Evolutionary conservation across 352 stramenopile genomes (phyloP), one percentile per base, ranked within the genome.

Genomic region (Globisporangium heterothallicum): DNA sequence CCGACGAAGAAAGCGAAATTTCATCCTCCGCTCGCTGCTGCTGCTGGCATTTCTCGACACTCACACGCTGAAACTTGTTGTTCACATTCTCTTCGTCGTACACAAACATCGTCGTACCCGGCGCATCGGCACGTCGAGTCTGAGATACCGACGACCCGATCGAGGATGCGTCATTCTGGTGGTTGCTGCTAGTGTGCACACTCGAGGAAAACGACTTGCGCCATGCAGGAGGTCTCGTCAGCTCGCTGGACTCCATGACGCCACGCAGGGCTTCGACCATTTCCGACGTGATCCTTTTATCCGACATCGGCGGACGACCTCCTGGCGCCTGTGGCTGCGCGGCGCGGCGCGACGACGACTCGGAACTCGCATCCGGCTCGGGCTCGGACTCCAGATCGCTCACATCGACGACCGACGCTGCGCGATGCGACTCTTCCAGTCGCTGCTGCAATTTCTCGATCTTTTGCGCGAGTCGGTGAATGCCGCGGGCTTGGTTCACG

Each of bases 221-320:
- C 48, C 71, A 71, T 1, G 48, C 53, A 8, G 72, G 68, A 2
- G 65, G 69, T 9, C 70, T 74, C 4, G 71, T 76, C 6, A 86
- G 60, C 40, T 90, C 78, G 14, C 70, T 82, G 13, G 78, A 86
- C 57, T 84, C 86, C 78, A 90, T 90, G 10, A 90, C 74, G 13
- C 78, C 77, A 25, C 67, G 74, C 9, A 90, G 50, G 50, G 70
- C 72, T 1, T 63, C 65, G 0, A 90, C 63, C 36, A 86, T 69
- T 24, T 85, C 75, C 14, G 71, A 55, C 3, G 72, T 78, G 9
- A 66, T 29, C 47, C 63, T 21, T 14, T 42, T 22, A 29, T 66
- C 6, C n/a, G 30, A 36, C 30, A 36, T n/a, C n/a, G n/a, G 32
- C 26, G 40, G 57, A 12, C 16, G 58, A 27, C 27, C 9, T 36